These are phyloP conservation scores for Kurtzmaniella natalensis DNA, from an alignment of 1,139 yeast genomes.

Conservation along the genomic window DNA sequence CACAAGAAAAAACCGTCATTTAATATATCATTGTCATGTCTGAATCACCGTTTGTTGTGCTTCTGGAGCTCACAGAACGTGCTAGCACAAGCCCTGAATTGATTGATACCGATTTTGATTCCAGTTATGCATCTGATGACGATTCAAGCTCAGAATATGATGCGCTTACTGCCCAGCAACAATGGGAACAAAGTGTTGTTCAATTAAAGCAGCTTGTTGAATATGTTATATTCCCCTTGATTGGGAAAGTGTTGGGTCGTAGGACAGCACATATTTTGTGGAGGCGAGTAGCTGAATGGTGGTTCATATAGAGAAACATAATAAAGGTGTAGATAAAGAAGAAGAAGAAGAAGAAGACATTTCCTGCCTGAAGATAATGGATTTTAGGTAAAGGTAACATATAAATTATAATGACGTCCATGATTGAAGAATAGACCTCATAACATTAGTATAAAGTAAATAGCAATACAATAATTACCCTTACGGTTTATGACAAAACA, in stretches of 20 bases:
- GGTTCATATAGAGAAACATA: no score
- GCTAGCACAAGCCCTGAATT: background rate
- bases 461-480: no score
- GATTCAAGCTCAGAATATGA: constrained; percentile 10
- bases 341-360: no score
- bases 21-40: no score
- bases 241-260: constrained; percentile 72
- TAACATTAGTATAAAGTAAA: no score
- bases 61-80: background rate
- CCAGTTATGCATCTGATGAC: constrained; percentile 13
- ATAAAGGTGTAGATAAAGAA: no score
- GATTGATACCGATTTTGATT: constrained; percentile 9
- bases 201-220: constrained; percentile 57
- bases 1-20: no score
- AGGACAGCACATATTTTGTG: constrained; percentile 46
- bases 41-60: background rate
- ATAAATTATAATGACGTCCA: no score
- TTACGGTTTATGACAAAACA: no score
- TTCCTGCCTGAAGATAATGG: no score
- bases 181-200: constrained; percentile 74
- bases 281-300: constrained; percentile 31
- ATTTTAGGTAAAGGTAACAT: no score
- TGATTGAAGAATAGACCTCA: no score
- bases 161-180: constrained; percentile 52
- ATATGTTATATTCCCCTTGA: constrained; percentile 59